A percentile compares a stretch with the other conserved stretches of the same genome.
Evolutionary conservation across 2,329 filamentous ascomycete species (phyloP).

Genomic region (Aureobasidium zeae): DNA sequence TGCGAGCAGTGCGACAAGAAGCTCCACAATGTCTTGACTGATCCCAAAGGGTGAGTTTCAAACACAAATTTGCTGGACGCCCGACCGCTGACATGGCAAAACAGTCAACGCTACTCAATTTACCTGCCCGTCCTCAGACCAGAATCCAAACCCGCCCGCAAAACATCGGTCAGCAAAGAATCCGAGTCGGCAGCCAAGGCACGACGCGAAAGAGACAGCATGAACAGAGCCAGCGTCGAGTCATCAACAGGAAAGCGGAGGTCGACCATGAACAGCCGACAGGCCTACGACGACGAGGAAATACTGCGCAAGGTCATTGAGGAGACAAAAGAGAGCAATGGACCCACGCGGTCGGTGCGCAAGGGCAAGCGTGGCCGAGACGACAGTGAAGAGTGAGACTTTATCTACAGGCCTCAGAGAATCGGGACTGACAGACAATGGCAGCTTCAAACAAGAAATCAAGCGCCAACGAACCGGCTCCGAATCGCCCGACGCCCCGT

Average conservation of each 20-base stretch:
- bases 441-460: constrained; percentile 57
- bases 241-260: constrained; percentile 65
- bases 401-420: no score
- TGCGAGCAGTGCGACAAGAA: constrained; percentile 92
- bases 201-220: constrained; percentile 40
- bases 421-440: no score
- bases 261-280: constrained; percentile 95
- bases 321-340: constrained; percentile 78
- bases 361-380: constrained; percentile 77
- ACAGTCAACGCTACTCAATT: constrained; percentile 52
- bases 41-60: constrained; percentile 70
- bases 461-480: constrained; percentile 83
- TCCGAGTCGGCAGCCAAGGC: constrained; percentile 39
- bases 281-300: constrained; percentile 92
- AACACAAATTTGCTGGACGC: background rate
- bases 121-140: constrained; percentile 50
- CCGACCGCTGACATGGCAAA: constrained; percentile 9
- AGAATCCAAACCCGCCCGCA: constrained; percentile 52
- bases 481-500: constrained; percentile 54
- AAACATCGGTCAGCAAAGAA: constrained; percentile 54
- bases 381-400: constrained; percentile 87
- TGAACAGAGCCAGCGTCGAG: constrained; percentile 43
- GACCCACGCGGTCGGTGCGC: constrained; percentile 49
- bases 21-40: constrained; percentile 72
- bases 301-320: constrained; percentile 82